Percentiles rank a stretch among this genome's conserved stretches.
Evolutionary conservation across 2,329 filamentous ascomycete species (phyloP).

Genomic region (Aspergillus carbonarius): DNA sequence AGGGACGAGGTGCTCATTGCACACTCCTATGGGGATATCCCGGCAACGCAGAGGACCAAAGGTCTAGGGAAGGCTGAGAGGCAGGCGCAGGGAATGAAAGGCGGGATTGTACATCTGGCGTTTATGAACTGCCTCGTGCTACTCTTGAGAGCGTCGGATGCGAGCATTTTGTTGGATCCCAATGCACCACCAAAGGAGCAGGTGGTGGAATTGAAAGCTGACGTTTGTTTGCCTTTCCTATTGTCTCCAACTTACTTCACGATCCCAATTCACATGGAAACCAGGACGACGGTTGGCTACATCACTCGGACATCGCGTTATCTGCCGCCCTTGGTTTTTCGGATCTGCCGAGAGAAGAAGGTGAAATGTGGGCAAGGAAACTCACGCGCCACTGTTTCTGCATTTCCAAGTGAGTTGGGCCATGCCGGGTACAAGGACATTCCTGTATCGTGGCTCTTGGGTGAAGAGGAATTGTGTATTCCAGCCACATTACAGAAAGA

Average conservation of each 20-base stretch:
- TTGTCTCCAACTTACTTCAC: neutral
- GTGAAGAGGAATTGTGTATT: neutral
- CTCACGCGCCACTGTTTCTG: neutral
- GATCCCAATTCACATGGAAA: neutral
- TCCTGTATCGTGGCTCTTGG: neutral
- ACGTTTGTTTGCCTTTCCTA: neutral
- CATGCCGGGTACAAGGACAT: neutral
- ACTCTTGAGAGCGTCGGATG: neutral
- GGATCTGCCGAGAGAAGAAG: neutral
- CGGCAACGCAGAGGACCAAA: neutral
- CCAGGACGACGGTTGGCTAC: neutral
- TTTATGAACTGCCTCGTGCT: neutral
- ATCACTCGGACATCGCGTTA: neutral
- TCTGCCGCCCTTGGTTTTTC: neutral
- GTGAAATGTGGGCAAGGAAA: neutral
- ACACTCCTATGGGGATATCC: neutral
- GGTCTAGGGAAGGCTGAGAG: neutral
- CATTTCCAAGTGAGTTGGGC: neutral
- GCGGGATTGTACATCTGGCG: neutral
- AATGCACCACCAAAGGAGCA: neutral
- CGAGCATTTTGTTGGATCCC: neutral
- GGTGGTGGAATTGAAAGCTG: neutral
- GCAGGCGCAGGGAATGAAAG: neutral
- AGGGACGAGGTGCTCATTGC: neutral
- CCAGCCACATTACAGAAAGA: too few species aligned